Evolutionary conservation across 2,329 filamentous ascomycete species (phyloP).

Genomic region (Tolypocladium ovalisporum): DNA sequence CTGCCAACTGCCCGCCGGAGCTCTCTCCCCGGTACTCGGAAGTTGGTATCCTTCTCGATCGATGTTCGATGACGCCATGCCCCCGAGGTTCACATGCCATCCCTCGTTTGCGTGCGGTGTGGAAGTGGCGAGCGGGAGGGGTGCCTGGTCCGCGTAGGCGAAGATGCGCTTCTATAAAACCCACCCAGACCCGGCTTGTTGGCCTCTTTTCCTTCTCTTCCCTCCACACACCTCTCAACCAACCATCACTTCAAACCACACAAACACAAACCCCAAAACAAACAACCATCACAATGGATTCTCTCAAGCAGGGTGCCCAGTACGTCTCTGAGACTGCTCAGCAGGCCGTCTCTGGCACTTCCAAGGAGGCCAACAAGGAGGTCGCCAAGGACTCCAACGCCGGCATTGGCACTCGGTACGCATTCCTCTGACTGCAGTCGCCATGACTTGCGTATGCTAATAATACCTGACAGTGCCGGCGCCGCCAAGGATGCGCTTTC

Average conservation of each 20-base stretch:
- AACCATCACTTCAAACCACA: not conserved
- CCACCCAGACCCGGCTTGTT: not conserved
- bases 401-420: constrained; percentile 39
- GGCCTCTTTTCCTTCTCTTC: not conserved
- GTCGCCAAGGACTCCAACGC: constrained; percentile 52
- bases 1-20: not conserved
- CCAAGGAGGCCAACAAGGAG: constrained; percentile 61
- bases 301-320: constrained; percentile 52
- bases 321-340: constrained; percentile 54
- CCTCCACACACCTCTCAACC: not conserved
- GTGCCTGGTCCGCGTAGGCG: not conserved
- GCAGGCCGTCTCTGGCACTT: constrained; percentile 41
- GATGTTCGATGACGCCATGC: not conserved
- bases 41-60: not conserved
- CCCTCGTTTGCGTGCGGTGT: not conserved
- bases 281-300: constrained; percentile 32
- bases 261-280: constrained; percentile 5
- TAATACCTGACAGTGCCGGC: constrained; percentile 21
- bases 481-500: constrained; percentile 37
- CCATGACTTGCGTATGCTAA: constrained; percentile 1
- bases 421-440: not conserved
- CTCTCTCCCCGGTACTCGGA: not conserved
- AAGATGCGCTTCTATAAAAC: not conserved
- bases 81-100: not conserved
- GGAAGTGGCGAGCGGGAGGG: not conserved